Conservation (phyloP, 1,284 basidiomycete species). For the Ganoderma resinaceum region DNA sequence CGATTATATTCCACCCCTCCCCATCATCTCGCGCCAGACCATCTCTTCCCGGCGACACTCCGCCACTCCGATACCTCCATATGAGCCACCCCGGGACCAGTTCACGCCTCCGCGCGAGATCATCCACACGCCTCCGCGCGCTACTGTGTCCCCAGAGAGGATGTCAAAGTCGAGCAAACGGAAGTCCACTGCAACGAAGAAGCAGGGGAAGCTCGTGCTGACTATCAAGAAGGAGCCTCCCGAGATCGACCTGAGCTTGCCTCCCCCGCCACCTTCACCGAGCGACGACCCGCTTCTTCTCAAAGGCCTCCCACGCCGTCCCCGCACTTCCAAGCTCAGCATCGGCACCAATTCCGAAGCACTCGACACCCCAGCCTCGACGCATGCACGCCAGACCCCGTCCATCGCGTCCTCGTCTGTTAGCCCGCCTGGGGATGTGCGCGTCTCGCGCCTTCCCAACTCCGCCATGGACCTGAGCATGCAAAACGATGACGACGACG, state of each 20-base stretch:
- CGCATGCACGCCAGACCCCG: constrained; percentile 33
- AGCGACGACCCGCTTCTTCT: constrained; percentile 76
- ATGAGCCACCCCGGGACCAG: constrained; percentile 69
- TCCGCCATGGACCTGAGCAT: constrained; percentile 27
- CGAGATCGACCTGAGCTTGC: constrained; percentile 61
- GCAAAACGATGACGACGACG: constrained; percentile 25
- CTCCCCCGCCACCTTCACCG: constrained; percentile 72
- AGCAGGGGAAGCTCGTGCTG: constrained; percentile 41
- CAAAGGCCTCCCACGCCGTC: constrained; percentile 44
- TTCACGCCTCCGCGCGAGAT: constrained; percentile 74
- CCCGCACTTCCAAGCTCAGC: background rate
- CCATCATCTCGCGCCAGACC: constrained; percentile 31
- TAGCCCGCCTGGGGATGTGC: constrained; percentile 17
- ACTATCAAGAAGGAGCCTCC: constrained; percentile 68
- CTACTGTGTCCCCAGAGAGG: constrained; percentile 22
- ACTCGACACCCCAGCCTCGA: constrained; percentile 15
- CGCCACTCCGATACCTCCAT: constrained; percentile 60
- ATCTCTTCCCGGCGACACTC: constrained; percentile 39
- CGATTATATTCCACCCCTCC: constrained; percentile 53
- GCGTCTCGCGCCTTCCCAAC: constrained; percentile 23
- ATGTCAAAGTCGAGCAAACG: constrained; percentile 47
- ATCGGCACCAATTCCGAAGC: constrained; percentile 2
- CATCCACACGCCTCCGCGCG: constrained; percentile 48
- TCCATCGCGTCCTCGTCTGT: constrained; percentile 36
- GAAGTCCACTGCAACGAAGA: constrained; percentile 38